Percentiles rank a stretch among this genome's conserved stretches.
Evolutionary conservation across 441 rosid genomes (phyloP).

Genomic region (Omphalea diandra): DNA sequence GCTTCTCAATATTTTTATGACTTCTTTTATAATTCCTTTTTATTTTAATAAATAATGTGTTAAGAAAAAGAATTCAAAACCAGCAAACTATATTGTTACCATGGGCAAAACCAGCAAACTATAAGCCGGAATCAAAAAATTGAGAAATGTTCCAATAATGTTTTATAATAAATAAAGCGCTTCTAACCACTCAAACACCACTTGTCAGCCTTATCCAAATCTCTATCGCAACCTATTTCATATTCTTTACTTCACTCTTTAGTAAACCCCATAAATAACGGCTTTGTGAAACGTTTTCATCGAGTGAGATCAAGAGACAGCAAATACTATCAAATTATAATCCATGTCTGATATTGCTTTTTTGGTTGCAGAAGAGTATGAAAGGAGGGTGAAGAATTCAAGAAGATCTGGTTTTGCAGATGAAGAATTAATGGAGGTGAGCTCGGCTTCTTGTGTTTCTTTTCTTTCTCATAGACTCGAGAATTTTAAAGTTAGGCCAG

Average conservation of each 20-base stretch:
- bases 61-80: too few species aligned
- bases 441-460: constrained; percentile 9
- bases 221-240: background rate
- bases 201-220: constrained; percentile 37
- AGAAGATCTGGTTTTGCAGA: too few species aligned
- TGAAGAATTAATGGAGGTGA: background rate
- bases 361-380: constrained; percentile 61
- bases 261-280: constrained; percentile 25
- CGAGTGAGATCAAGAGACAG: too few species aligned
- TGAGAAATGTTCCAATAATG: background rate
- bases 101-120: too few species aligned
- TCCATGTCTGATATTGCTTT: constrained; percentile 68
- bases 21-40: too few species aligned
- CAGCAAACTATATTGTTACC: too few species aligned
- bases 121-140: too few species aligned
- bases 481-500: too few species aligned
- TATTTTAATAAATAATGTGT: too few species aligned
- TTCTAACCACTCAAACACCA: background rate
- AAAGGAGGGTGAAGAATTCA: constrained; percentile 42
- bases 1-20: too few species aligned
- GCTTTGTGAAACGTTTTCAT: background rate
- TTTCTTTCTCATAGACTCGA: constrained; percentile 14
- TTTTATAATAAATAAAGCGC: background rate
- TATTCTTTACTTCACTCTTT: background rate
- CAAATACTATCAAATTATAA: too few species aligned